Evolutionary conservation across 179 eudicot species (phyloP), one percentile per base, ranked within the genome.

Genomic region (Silene coronaria): DNA sequence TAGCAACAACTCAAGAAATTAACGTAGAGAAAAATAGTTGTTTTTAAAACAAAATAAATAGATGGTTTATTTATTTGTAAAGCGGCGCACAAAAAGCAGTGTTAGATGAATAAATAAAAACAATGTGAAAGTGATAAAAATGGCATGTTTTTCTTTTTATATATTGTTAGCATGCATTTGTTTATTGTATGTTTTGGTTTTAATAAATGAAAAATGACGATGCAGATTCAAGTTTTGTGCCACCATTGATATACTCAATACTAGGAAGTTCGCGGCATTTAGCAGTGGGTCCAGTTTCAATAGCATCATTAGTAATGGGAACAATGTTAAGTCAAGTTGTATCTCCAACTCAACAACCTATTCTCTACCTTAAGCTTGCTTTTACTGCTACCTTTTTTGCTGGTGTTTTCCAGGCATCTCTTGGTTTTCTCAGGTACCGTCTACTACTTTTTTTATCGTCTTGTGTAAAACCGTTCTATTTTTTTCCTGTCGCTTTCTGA

Each of bases 171-270:
- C n/a, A n/a, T n/a, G n/a, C n/a, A n/a, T n/a, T n/a, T n/a, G n/a
- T n/a, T n/a, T n/a, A n/a, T n/a, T n/a, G n/a, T n/a, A n/a, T n/a
- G 8, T 32, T 67, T 27, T 68, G 22, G 7, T 19, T 45, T 5
- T 17, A 23, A 14, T 2, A 46, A 48, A 58, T n/a, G n/a, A n/a
- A n/a, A n/a, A n/a, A n/a, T n/a, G n/a, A n/a, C n/a, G n/a, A n/a
- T 81, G 80, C 92, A 94, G 98, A 95, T 76, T 95, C 99, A 68
- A 95, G 99, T 79, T 95, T 95, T 72, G 99, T 95, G 75, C 97
- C 99, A 24, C 99, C 99, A 57, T 77, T 95, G 89, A 85, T 95
- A 78, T 95, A 95, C 73, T 85, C 99, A 3, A 71, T 91, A 16
- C 93, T 95, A 0, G 99, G 99, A 75, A 95, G 99, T 77, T 95